Evolutionary conservation across 768 basidiomycete genomes (phyloP).

Genomic region (Termitomyces sp.): DNA sequence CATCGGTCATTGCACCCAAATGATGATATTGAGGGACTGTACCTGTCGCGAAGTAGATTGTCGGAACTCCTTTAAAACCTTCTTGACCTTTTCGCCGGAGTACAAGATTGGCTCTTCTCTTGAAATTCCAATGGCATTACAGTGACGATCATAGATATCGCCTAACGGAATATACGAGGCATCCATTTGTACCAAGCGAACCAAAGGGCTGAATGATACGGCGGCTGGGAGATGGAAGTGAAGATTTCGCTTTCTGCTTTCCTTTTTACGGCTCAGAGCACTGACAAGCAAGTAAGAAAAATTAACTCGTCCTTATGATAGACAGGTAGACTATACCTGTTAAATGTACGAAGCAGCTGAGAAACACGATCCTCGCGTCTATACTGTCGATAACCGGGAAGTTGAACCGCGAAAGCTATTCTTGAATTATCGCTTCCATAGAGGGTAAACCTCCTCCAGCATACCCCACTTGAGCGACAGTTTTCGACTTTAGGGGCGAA

Average conservation of each 20-base stretch:
- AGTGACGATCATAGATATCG: conserved; percentile 92
- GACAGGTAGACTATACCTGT: conserved; percentile 49
- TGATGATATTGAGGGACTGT: neutral
- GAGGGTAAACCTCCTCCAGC: conserved; percentile 86
- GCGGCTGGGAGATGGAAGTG: conserved; percentile 88
- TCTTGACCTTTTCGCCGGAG: conserved; percentile 79
- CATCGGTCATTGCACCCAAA: neutral
- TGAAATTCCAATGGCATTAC: conserved; percentile 64
- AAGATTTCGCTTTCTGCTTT: conserved; percentile 87
- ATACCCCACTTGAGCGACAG: conserved; percentile 78
- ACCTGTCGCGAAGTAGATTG: conserved; percentile 43
- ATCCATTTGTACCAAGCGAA: conserved; percentile 88
- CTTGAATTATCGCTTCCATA: conserved; percentile 87
- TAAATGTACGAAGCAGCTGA: conserved; percentile 92
- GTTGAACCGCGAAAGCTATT: conserved; percentile 87
- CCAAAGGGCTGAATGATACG: conserved; percentile 74
- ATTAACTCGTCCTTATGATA: neutral
- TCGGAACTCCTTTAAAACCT: conserved; percentile 56
- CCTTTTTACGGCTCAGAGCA: conserved; percentile 81
- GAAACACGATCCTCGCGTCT: conserved; percentile 91
- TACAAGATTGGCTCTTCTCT: conserved; percentile 87
- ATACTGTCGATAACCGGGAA: conserved; percentile 77
- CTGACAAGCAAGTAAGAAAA: conserved; percentile 31
- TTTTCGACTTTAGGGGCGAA: conserved; percentile 90
- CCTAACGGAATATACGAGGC: conserved; percentile 86